Evolutionary conservation across 345 rosid species (phyloP).

Genomic region (Hibiscus tridactylites): DNA sequence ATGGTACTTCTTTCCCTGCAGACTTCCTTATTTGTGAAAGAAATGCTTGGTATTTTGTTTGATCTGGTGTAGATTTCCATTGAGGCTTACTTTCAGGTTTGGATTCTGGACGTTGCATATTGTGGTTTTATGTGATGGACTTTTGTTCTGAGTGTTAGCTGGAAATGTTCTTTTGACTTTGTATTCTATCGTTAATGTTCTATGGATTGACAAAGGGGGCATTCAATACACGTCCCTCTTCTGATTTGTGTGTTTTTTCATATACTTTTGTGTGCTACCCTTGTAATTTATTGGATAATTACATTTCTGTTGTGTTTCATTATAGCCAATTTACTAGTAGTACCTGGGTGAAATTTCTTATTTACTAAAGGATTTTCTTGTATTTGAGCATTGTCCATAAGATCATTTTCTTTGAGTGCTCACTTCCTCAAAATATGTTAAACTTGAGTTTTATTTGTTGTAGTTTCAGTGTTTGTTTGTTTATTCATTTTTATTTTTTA

Average conservation of each 20-base stretch:
- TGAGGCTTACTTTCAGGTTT: background rate
- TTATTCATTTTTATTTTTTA: background rate
- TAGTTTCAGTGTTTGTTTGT: background rate
- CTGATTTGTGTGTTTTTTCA: background rate
- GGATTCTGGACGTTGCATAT: background rate
- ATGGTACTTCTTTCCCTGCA: background rate
- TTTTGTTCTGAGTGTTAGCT: background rate
- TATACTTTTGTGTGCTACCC: background rate
- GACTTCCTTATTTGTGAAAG: background rate
- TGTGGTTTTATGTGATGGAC: background rate
- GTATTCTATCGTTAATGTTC: too few relatives aligned
- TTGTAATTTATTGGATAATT: background rate
- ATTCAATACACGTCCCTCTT: background rate
- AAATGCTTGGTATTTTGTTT: background rate
- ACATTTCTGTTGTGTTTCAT: background rate
- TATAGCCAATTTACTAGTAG: background rate
- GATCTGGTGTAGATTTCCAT: background rate
- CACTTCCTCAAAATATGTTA: background rate
- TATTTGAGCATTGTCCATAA: background rate
- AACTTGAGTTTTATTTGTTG: background rate
- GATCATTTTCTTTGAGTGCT: background rate
- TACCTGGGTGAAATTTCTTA: background rate
- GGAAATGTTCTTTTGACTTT: too few relatives aligned
- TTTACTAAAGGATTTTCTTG: background rate
- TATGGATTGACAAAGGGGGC: background rate